Evolutionary conservation across 1,284 basidiomycete genomes (phyloP).

Genomic region (Schizophyllum commune): DNA sequence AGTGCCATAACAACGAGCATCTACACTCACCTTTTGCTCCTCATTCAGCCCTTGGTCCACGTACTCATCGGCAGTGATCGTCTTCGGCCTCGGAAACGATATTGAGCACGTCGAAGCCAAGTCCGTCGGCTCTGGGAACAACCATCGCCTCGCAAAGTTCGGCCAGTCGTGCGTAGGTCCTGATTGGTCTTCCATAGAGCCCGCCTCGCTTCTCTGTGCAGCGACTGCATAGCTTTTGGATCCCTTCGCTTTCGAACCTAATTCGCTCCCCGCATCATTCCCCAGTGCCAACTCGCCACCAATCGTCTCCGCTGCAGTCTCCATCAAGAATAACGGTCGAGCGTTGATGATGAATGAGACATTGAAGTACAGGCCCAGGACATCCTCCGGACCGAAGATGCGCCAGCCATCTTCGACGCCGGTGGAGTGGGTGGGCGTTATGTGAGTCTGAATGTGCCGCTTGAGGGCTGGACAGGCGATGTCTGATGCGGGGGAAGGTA

Average conservation of each 20-base stretch:
- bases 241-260: too few relatives aligned
- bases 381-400: conserved; percentile 25
- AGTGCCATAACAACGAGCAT: neutral
- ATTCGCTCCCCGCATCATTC: conserved; percentile 5
- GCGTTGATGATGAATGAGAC: conserved; percentile 36
- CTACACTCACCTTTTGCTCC: conserved; percentile 30
- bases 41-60: conserved; percentile 32
- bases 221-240: too few relatives aligned
- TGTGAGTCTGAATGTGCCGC: conserved; percentile 25
- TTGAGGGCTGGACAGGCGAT: conserved; percentile 30
- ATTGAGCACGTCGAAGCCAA: conserved; percentile 16
- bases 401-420: conserved; percentile 15
- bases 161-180: conserved; percentile 15
- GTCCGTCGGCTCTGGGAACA: conserved; percentile 31
- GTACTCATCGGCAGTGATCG: conserved; percentile 20
- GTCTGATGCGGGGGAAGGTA: conserved; percentile 19
- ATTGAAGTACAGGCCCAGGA: conserved; percentile 32
- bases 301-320: conserved; percentile 25
- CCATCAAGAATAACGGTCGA: conserved; percentile 31
- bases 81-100: conserved; percentile 18
- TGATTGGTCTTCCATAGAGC: too few relatives aligned
- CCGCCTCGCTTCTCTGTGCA: too few relatives aligned
- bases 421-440: conserved; percentile 14
- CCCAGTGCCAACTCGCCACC: conserved; percentile 15
- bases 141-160: conserved; percentile 26